These are phyloP conservation scores for Suhomyces faveliae DNA, from an alignment of 805 yeast species.

Conservation along the genomic window DNA sequence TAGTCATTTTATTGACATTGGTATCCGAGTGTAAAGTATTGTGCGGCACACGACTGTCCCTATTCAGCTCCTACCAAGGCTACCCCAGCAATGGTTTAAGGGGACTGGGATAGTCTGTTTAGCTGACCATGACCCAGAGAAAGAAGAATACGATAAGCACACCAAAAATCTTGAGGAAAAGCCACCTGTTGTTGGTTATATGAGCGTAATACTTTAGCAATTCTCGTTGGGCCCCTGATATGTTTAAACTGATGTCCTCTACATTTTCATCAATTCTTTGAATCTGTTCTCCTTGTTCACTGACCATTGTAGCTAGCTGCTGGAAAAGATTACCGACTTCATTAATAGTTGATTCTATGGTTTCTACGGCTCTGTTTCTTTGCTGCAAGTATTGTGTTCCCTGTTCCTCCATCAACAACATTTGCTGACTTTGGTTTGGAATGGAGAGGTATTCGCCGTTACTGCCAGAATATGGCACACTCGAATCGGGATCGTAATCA, in stretches of 20 bases:
- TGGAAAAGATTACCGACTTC: constrained; percentile 94
- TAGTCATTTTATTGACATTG: not conserved
- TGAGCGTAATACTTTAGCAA: constrained; percentile 84
- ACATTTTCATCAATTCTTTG: constrained; percentile 95
- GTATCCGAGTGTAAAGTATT: not conserved
- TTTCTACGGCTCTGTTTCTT: constrained; percentile 87
- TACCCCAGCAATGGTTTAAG: not conserved
- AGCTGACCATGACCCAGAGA: constrained; percentile 77
- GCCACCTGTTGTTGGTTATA: constrained; percentile 88
- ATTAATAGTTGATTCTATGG: constrained; percentile 94
- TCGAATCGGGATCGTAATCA: constrained; percentile 19
- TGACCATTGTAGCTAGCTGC: constrained; percentile 95
- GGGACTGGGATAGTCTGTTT: not conserved
- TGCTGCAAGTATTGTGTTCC: constrained; percentile 72
- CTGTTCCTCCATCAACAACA: constrained; percentile 77
- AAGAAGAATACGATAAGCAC: constrained; percentile 74
- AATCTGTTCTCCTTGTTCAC: constrained; percentile 94
- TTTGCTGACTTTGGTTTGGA: constrained; percentile 80
- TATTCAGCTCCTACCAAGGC: not conserved
- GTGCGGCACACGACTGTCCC: not conserved
- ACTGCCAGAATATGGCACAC: constrained; percentile 32
- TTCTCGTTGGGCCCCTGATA: constrained; percentile 92
- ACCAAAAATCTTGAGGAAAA: constrained; percentile 86
- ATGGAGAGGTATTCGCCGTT: constrained; percentile 57
- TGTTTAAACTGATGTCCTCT: constrained; percentile 87